A percentile compares a stretch with the other conserved stretches of the same genome.
Evolutionary conservation across 2,329 filamentous ascomycete species (phyloP).

Genomic region (Mycosphaerella sp.): DNA sequence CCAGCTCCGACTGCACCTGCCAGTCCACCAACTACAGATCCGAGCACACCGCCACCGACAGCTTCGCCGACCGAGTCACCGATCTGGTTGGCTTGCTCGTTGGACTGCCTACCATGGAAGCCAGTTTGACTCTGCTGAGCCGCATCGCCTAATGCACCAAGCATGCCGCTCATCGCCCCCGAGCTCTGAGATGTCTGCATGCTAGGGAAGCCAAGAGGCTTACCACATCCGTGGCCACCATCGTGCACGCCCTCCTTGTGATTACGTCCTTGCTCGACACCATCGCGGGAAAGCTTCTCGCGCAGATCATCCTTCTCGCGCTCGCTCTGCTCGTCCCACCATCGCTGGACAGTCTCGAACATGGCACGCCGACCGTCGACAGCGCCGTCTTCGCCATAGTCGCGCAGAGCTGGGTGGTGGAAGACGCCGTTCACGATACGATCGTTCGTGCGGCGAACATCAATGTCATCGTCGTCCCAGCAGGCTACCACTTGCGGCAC

Average conservation of each 20-base stretch:
- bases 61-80: slow-evolving; percentile 53
- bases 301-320: slow-evolving; percentile 61
- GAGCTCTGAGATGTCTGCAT: slow-evolving; percentile 38
- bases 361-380: slow-evolving; percentile 66
- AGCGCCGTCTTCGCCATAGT: slow-evolving; percentile 62
- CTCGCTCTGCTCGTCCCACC: slow-evolving; percentile 68
- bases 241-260: slow-evolving; percentile 82
- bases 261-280: slow-evolving; percentile 70
- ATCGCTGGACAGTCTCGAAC: slow-evolving; percentile 72
- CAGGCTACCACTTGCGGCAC: slow-evolving; percentile 83
- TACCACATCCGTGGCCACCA: slow-evolving; percentile 77
- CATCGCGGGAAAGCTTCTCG: slow-evolving; percentile 66
- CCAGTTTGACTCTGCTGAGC: slow-evolving; percentile 38
- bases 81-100: slow-evolving; percentile 30
- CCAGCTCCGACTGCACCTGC: slow-evolving; percentile 54
- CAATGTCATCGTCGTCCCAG: slow-evolving; percentile 70
- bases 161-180: slow-evolving; percentile 41
- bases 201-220: slow-evolving; percentile 70
- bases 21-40: slow-evolving; percentile 63
- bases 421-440: slow-evolving; percentile 76
- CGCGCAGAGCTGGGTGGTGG: slow-evolving; percentile 77
- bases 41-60: slow-evolving; percentile 58
- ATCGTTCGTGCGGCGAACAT: slow-evolving; percentile 63
- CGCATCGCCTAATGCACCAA: slow-evolving; percentile 31
- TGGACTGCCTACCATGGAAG: slow-evolving; percentile 21